These are phyloP conservation scores for Crepidotus variabilis DNA, from an alignment of 768 basidiomycete genomes.

Conservation along the genomic window DNA sequence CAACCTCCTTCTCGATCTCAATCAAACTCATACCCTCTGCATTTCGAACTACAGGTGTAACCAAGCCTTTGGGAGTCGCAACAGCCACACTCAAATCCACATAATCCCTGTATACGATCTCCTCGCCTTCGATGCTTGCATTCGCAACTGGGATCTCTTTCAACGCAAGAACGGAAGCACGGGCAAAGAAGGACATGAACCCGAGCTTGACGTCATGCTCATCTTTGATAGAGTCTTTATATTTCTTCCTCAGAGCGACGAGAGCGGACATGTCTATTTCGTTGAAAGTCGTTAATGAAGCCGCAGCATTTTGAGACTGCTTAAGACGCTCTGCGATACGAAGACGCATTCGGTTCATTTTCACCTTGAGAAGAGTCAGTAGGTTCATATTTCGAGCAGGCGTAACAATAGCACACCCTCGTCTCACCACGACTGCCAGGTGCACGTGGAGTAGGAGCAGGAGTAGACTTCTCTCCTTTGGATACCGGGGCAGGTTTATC, in stretches of 20 bases:
- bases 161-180: constrained; percentile 78
- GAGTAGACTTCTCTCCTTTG: constrained; percentile 19
- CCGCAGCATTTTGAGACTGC: constrained; percentile 95
- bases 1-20: constrained; percentile 92
- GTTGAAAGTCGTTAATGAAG: constrained; percentile 97
- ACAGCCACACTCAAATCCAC: constrained; percentile 96
- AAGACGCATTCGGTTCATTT: constrained; percentile 98
- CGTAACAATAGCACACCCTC: constrained; percentile 46
- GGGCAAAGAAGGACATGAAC: constrained; percentile 97
- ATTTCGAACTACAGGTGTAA: constrained; percentile 94
- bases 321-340: constrained; percentile 98
- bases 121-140: constrained; percentile 90
- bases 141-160: constrained; percentile 93
- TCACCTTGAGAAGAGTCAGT: constrained; percentile 53
- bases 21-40: constrained; percentile 83
- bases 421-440: constrained; percentile 74
- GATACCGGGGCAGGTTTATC: constrained; percentile 30
- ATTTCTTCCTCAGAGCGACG: constrained; percentile 88
- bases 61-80: constrained; percentile 94
- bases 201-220: constrained; percentile 94
- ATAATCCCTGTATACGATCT: constrained; percentile 89
- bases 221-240: constrained; percentile 90
- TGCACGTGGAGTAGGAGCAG: constrained; percentile 27
- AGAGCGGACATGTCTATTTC: constrained; percentile 99
- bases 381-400: background rate